Percentiles rank a stretch among this genome's conserved stretches.
Evolutionary conservation across 345 rosid species (phyloP).

Genomic region (Populus deltoides): DNA sequence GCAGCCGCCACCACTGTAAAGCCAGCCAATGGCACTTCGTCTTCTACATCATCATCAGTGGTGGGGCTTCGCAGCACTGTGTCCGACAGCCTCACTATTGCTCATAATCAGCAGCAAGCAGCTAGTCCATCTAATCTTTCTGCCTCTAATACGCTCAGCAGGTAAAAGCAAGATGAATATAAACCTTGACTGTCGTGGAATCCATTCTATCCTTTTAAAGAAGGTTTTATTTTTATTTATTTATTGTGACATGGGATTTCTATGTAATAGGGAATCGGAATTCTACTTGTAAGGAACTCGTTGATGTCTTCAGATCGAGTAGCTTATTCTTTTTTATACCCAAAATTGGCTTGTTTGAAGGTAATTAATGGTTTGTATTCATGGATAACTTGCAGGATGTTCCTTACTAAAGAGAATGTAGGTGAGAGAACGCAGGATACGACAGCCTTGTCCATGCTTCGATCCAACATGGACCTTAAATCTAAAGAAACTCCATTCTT

Average conservation of each 20-base stretch:
- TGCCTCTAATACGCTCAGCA: conserved; percentile 20
- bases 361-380: background rate
- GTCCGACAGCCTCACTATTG: conserved; percentile 38
- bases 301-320: background rate
- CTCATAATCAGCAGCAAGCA: conserved; percentile 44
- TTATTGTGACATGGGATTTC: too few species aligned
- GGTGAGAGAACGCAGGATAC: conserved; percentile 33
- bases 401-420: conserved; percentile 29
- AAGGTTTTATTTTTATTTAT: background rate
- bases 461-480: conserved; percentile 28
- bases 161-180: conserved; percentile 12
- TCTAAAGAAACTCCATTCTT: conserved; percentile 39
- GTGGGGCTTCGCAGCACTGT: conserved; percentile 40
- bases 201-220: background rate
- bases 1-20: conserved; percentile 35
- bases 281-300: background rate
- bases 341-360: background rate
- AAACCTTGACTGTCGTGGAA: background rate
- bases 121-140: conserved; percentile 27
- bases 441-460: conserved; percentile 25
- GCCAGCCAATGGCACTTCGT: conserved; percentile 19
- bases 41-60: conserved; percentile 25
- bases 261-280: too few species aligned
- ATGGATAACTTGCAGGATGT: conserved; percentile 39
- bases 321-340: background rate